Evolutionary conservation across 2,329 filamentous ascomycete genomes (phyloP).

Genomic region (Chalaropsis thielavioides): DNA sequence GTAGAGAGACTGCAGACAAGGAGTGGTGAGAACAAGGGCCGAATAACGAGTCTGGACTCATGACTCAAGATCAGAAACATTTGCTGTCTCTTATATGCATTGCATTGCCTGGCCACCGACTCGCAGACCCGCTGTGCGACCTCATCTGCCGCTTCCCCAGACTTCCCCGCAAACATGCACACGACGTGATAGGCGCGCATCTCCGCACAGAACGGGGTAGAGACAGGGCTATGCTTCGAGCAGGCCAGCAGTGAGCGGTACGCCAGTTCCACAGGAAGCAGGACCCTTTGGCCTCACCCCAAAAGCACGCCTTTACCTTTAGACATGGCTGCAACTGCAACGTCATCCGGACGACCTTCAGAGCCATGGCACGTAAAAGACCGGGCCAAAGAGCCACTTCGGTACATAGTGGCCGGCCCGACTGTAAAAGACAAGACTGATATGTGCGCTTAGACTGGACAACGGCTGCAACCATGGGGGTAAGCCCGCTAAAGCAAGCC

Average conservation of each 20-base stretch:
- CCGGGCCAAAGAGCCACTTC: background rate
- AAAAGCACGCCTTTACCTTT: no score
- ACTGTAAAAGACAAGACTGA: background rate
- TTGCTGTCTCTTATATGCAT: background rate
- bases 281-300: no score
- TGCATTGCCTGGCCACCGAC: background rate
- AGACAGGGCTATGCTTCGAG: background rate
- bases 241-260: no score
- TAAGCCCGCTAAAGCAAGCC: background rate
- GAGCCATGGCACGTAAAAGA: background rate
- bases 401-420: background rate
- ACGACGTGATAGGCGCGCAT: constrained; percentile 7
- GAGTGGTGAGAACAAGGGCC: background rate
- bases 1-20: background rate
- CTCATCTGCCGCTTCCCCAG: constrained; percentile 3
- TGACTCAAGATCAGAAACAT: background rate
- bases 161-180: background rate
- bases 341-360: background rate
- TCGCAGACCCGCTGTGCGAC: background rate
- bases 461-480: background rate
- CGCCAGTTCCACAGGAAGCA: no score
- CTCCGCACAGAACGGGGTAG: background rate
- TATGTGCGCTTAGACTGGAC: background rate
- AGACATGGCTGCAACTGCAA: background rate
- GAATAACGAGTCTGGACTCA: background rate